Evolutionary conservation across 2,329 filamentous ascomycete genomes (phyloP).

Genomic region (Trichoderma oligosporum): DNA sequence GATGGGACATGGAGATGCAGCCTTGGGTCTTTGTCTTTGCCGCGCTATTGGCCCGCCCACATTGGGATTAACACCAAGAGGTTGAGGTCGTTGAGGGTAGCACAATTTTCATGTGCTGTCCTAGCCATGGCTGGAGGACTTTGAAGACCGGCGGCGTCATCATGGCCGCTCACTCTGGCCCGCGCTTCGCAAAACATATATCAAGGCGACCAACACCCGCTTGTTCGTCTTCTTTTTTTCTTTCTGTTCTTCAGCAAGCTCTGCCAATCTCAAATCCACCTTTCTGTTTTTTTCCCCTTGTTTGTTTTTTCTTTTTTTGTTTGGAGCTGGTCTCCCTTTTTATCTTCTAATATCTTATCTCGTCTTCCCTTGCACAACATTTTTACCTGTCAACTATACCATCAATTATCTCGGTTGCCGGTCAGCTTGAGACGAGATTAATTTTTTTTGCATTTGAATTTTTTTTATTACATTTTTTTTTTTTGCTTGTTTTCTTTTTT

Average conservation of each 20-base stretch:
- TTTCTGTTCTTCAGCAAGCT: constrained; percentile 63
- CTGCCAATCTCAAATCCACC: constrained; percentile 51
- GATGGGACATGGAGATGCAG: constrained; percentile 1
- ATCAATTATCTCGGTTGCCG: constrained; percentile 35
- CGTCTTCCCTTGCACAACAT: constrained; percentile 29
- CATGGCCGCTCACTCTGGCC: neutral
- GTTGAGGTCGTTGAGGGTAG: neutral
- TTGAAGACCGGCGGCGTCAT: neutral
- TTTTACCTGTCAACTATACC: constrained; percentile 21
- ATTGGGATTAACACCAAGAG: neutral
- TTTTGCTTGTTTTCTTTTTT: constrained; percentile 26
- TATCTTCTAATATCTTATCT: constrained; percentile 30
- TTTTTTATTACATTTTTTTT: constrained; percentile 24
- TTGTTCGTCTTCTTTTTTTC: constrained; percentile 42
- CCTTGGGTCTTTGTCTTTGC: constrained; percentile 5
- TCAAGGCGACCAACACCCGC: constrained; percentile 23
- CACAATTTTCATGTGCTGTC: neutral
- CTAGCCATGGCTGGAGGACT: neutral
- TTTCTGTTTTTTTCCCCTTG: constrained; percentile 44
- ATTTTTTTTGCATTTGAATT: constrained; percentile 21
- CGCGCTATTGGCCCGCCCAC: constrained; percentile 17
- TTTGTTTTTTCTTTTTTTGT: constrained; percentile 38
- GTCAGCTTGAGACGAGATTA: constrained; percentile 37
- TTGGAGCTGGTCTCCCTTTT: constrained; percentile 53
- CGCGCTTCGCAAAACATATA: constrained; percentile 20